Evolutionary conservation across 2,329 filamentous ascomycete species (phyloP), one percentile per base, ranked within the genome.

Genomic region (Furcasterigmium sp.): DNA sequence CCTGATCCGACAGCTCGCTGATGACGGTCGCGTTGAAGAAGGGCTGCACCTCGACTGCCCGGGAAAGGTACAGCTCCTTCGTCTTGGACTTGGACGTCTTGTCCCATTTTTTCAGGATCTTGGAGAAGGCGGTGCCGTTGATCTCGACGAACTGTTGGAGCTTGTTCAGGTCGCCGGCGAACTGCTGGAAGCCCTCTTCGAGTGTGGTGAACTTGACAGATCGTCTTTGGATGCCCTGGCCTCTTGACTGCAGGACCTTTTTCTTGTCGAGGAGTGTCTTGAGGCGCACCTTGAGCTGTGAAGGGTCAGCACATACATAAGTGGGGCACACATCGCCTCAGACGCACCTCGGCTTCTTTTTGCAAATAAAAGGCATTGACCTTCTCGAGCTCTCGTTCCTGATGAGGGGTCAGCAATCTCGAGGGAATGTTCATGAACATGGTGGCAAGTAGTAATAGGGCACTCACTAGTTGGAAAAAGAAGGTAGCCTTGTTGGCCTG

Each of bases 61-160:
- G 80, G 9, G 94, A 94, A 28, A 98, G 82, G 61, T 97, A 98
- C 32, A 97, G 78, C 68, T 97, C 93, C 65, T 98, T 98, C 46
- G 93, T 96, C 64, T 91, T 91, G 41, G 91, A 97, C 76, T 97
- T 98, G 53, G 91, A 96, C 2, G 91, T 96, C 78, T 98, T 98
- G 69, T 98, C 93, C 93, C 93, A 98, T 79, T 98, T 98, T 70
- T 98, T 98, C 51, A 98, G 71, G 46, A 98, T 98, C 65, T 98
- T 98, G 21, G 91, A 96, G 63, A 97, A 96, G 14, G 91, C 93
- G 2, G 89, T 96, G 57, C 93, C 91, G 61, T 98, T 98, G 60
- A 97, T 87, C 64, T 97, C 91, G 51, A 98, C 90, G 65, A 97
- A 98, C 72, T 97, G 93, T 72, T 96, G 90, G 14, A 98, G 78